phyloP scores from a whole-genome alignment of 2,329 filamentous ascomycete genomes.

The Macrophomina pseudophaseolina region DNA sequence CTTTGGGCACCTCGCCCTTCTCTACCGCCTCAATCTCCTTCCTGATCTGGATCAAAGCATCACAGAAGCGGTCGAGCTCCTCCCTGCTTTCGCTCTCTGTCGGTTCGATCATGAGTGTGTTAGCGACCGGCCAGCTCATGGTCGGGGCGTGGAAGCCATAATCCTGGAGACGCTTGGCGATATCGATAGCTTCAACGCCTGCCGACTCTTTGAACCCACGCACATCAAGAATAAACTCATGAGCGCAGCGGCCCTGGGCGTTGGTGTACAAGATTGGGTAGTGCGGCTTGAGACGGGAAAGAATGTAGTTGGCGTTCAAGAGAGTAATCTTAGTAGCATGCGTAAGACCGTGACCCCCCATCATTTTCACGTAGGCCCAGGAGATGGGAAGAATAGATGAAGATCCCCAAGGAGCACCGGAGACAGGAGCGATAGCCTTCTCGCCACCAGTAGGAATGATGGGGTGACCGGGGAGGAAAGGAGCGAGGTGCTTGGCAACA shows the following conservation, averaged over 20 bases:
- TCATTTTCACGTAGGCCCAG: conserved; percentile 94
- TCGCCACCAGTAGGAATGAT: conserved; percentile 61
- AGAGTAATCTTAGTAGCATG: conserved; percentile 90
- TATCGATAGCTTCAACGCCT: conserved; percentile 89
- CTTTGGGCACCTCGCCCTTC: conserved; percentile 73
- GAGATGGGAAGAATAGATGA: conserved; percentile 93
- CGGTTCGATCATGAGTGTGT: conserved; percentile 97
- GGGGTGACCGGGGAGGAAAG: conserved; percentile 76
- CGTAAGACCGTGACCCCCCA: conserved; percentile 81
- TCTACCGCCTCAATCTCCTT: conserved; percentile 84
- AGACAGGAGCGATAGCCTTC: conserved; percentile 71
- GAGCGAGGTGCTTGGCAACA: conserved; percentile 79
- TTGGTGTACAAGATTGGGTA: conserved; percentile 96
- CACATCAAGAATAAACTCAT: conserved; percentile 95
- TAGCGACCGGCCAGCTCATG: conserved; percentile 94
- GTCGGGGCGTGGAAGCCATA: conserved; percentile 97
- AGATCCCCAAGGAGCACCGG: conserved; percentile 83
- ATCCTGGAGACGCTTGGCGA: conserved; percentile 95
- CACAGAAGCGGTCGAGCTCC: conserved; percentile 91
- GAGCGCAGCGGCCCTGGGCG: conserved; percentile 82
- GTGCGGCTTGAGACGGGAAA: conserved; percentile 81
- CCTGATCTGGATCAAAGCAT: conserved; percentile 85
- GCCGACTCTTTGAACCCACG: conserved; percentile 82
- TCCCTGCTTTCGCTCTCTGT: conserved; percentile 92
- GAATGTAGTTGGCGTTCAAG: conserved; percentile 97